Base-by-base conservation (phyloP, 768 basidiomycete genomes). In the Suillus cothurnatus region DNA sequence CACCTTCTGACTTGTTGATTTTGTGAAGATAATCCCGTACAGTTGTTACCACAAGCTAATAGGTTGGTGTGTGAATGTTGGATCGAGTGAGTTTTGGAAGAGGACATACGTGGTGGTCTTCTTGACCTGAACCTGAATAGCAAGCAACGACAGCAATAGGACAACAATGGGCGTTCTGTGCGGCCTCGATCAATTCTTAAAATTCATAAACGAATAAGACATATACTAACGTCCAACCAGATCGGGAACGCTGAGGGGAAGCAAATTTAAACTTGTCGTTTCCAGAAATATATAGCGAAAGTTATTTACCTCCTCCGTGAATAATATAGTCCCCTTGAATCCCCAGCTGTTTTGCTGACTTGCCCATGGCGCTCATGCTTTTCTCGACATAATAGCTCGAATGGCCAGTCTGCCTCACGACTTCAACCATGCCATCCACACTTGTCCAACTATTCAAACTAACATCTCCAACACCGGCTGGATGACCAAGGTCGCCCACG, bases 351-450 rank as follows among this genome's bases (percentile, higher is more conserved):
- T 86, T 86, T 45, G 89, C 83, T 7, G 87, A 88, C 77, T 90
- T 92, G 21, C 90, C 89, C 88, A 91, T 89, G 4, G 92, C 92
- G 57, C 85, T 86, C 87, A 92, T 92, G 7, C 91, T 90, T 72
- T 93, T 93, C 73, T 94, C 92, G 11, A 94, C 90, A 74, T 94
- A 94, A 75, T 82, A 94, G 69, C 89, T 92, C 9, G 91, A 92
- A 73, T 94, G 93, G 2, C 93, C 92, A 21, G 92, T 94, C 66
- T 91, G 82, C 69, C 83, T 85, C 55, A 93, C 92, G 31, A 93
- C 88, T 47, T 85, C 86, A 68, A 93, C 81, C 89, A 94, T 93
- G 49, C 89, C 87, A 77, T 94, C 90, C 52, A 94, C 71, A 71
- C 85, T 86, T 36, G 85, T 76, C 93, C 93, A 94, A 68, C 90